Conservation (phyloP, 768 basidiomycete species). For the Termitomyces titanicus region DNA sequence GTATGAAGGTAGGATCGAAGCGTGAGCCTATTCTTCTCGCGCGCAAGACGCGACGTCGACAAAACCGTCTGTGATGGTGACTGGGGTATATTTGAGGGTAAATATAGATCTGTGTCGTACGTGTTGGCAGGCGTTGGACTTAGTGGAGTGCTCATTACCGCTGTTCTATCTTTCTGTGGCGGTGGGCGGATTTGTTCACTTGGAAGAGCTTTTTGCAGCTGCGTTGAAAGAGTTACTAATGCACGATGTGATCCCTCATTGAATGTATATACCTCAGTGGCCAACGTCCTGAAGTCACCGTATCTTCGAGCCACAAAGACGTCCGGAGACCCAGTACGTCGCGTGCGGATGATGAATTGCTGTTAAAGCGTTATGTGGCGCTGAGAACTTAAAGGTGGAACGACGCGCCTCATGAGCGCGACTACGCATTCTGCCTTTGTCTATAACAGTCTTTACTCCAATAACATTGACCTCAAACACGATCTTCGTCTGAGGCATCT, state of each 20-base stretch:
- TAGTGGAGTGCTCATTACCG: slow-evolving; percentile 52
- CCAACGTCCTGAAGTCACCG: slow-evolving; percentile 90
- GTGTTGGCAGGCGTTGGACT: slow-evolving; percentile 24
- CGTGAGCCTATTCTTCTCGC: slow-evolving; percentile 95
- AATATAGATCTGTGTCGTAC: slow-evolving; percentile 3
- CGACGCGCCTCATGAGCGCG: slow-evolving; percentile 78
- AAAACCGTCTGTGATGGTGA: slow-evolving; percentile 20
- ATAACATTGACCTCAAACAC: slow-evolving; percentile 91
- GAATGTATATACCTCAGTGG: slow-evolving; percentile 59
- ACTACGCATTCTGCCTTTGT: slow-evolving; percentile 83
- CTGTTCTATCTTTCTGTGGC: slow-evolving; percentile 84
- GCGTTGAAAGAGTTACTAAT: slow-evolving; percentile 13
- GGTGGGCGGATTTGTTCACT: slow-evolving; percentile 78
- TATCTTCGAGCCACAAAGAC: slow-evolving; percentile 90
- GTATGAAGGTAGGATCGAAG: slow-evolving; percentile 89
- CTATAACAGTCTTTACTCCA: slow-evolving; percentile 76
- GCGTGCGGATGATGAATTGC: slow-evolving; percentile 95
- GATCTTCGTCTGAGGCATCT: slow-evolving; percentile 41
- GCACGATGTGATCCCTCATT: background rate
- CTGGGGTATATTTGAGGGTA: slow-evolving; percentile 3
- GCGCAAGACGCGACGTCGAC: slow-evolving; percentile 52
- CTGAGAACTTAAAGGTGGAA: slow-evolving; percentile 1
- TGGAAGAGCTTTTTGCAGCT: slow-evolving; percentile 88
- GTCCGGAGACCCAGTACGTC: slow-evolving; percentile 66
- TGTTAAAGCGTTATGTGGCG: slow-evolving; percentile 27